These are phyloP conservation scores for Candida glaebosa DNA, from an alignment of 805 yeast species.

Conservation along the genomic window DNA sequence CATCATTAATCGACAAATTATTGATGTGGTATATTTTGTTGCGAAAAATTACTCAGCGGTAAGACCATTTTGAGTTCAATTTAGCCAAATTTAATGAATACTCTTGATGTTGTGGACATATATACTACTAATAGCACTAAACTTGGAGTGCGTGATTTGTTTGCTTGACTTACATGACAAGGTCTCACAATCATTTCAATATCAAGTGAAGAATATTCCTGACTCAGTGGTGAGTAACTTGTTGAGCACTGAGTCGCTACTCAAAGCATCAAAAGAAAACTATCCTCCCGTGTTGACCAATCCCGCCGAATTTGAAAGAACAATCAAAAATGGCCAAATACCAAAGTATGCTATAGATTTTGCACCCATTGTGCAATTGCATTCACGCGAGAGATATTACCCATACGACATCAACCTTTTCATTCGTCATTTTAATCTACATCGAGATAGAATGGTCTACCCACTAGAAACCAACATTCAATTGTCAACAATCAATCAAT, in stretches of 20 bases:
- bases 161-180: neutral
- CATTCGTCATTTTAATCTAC: constrained; percentile 61
- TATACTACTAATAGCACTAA: neutral
- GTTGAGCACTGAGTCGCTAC: neutral
- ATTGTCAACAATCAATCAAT: constrained; percentile 27
- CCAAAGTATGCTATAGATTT: constrained; percentile 60
- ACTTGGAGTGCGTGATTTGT: neutral
- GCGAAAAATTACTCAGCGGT: too few relatives aligned
- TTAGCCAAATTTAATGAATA: too few relatives aligned
- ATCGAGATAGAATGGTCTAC: constrained; percentile 26
- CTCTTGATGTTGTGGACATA: too few relatives aligned
- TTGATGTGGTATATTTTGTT: too few relatives aligned
- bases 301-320: constrained; percentile 29
- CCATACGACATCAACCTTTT: constrained; percentile 76
- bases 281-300: constrained; percentile 31
- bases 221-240: neutral
- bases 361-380: constrained; percentile 77
- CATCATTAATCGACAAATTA: too few relatives aligned
- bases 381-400: constrained; percentile 80
- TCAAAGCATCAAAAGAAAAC: constrained; percentile 6
- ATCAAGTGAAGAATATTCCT: neutral
- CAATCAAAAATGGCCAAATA: constrained; percentile 49
- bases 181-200: too few relatives aligned
- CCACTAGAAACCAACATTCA: constrained; percentile 41
- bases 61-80: too few relatives aligned